Base-by-base conservation (phyloP, 805 yeast species). In the Cyberlindnera galapagoensis region DNA sequence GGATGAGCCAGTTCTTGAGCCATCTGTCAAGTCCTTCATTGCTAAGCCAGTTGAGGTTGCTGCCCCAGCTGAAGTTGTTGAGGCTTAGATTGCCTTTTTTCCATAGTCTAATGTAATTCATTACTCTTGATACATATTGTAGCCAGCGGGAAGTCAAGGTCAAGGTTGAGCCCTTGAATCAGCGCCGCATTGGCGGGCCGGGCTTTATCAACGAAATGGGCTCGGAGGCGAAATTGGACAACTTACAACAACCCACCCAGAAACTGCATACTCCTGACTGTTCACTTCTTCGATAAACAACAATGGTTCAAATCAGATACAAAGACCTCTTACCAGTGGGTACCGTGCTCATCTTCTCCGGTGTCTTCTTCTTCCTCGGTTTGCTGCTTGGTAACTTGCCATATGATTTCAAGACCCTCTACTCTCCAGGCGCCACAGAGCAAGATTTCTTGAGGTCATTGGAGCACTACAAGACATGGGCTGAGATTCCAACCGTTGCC, bases 321-420 rank as follows among this genome's bases (percentile, higher is more conserved):
- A 56, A 60, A 42, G 74, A 69, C 32, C 26, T 70, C 4, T 56
- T 63, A 10, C 74, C 76, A 13, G 42, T 69, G 28, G 75, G 71
- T 15, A 60, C 63, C n/a, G 63, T 54, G 1, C 54, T 70, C 33
- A 61, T 67, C 44, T 51, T 67, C 39, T 59, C 62, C n/a, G 59
- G 92, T 20, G 63, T 82, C 13, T 77, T 87, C 18, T 90, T 88
- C 59, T 70, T 80, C 10, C 66, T 90, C 36, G 98, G 98, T 19
- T 73, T 80, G 16, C 53, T 86, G 28, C 82, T 74, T 53, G 70
- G 81, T 28, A 85, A 86, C 57, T 74, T 79, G 66, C 81, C 94
- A 2, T 92, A 88, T 49, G 95, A 86, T 52, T 73, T 71, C 57
- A 63, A 68, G 44, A 71, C 94, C 14, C 64, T 92, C 33, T 88